Evolutionary conservation across 306 rosid genomes (phyloP).

Genomic region (Rosa rugosa): DNA sequence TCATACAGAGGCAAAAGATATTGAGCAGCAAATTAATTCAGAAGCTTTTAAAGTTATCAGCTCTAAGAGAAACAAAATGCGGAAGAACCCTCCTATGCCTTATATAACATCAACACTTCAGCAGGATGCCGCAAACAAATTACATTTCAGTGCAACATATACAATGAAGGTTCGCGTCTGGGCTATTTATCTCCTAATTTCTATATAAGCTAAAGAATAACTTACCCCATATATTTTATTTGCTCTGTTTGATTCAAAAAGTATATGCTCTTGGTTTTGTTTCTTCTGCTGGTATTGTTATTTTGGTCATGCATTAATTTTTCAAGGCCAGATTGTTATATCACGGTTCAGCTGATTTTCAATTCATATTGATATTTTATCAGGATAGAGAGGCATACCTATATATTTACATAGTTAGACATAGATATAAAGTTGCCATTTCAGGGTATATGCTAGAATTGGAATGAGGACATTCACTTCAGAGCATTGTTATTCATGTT

Average conservation of each 20-base stretch:
- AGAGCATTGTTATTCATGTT: no score
- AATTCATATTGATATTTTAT: not conserved
- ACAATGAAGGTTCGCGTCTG: conserved; percentile 77
- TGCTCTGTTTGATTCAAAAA: not conserved
- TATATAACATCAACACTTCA: conserved; percentile 96
- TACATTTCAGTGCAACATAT: conserved; percentile 59
- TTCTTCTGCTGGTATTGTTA: not conserved
- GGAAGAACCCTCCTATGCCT: conserved; percentile 90
- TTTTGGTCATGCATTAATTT: not conserved
- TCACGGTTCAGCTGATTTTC: not conserved
- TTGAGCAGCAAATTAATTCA: conserved; percentile 51
- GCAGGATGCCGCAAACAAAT: conserved; percentile 93
- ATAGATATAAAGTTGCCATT: not conserved
- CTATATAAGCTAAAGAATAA: not conserved
- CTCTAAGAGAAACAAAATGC: conserved; percentile 53
- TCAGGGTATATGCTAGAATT: no score
- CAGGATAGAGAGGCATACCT: not conserved
- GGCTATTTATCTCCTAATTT: conserved; percentile 21
- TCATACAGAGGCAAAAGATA: conserved; percentile 48
- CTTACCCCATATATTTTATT: not conserved
- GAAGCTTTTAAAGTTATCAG: conserved; percentile 50
- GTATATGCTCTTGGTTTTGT: not conserved
- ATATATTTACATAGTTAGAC: not conserved
- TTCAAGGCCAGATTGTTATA: not conserved
- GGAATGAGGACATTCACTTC: no score